Percentiles rank a stretch among this genome's conserved stretches.
phyloP scores from a whole-genome alignment of 106 monocot genomes.

The Acorus calamus region DNA sequence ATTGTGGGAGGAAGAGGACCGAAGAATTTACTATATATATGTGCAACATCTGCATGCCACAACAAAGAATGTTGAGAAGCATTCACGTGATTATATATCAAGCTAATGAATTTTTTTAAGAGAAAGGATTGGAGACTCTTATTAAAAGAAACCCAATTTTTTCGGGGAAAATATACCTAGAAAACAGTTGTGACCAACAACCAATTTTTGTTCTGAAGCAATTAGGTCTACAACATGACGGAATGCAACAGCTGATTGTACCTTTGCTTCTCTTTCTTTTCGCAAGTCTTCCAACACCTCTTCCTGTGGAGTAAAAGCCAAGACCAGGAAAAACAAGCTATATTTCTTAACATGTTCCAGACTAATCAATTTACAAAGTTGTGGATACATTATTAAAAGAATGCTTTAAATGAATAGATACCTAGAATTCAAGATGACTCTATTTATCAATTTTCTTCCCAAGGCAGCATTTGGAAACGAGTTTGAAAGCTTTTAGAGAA shows the following conservation, averaged over 20 bases:
- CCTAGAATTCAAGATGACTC: too few relatives aligned
- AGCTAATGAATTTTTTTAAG: too few relatives aligned
- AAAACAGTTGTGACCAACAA: conserved; percentile 94
- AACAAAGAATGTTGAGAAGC: conserved; percentile 16
- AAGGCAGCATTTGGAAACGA: too few relatives aligned
- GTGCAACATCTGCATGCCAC: conserved; percentile 66
- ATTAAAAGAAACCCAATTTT: not conserved
- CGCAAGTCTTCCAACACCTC: conserved; percentile 50
- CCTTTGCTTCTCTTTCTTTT: conserved; percentile 26
- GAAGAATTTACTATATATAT: conserved; percentile 71
- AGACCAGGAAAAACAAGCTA: too few relatives aligned
- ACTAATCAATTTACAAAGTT: too few relatives aligned
- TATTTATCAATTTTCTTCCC: too few relatives aligned
- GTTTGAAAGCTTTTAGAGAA: too few relatives aligned
- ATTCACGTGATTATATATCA: not conserved
- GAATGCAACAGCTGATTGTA: conserved; percentile 71
- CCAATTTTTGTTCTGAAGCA: conserved; percentile 60
- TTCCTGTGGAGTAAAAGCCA: conserved; percentile 27
- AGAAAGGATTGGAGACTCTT: not conserved
- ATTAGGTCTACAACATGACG: conserved; percentile 92
- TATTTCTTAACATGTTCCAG: too few relatives aligned
- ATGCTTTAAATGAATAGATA: too few relatives aligned
- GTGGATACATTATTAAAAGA: too few relatives aligned
- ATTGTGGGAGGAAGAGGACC: conserved; percentile 79
- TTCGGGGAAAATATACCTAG: conserved; percentile 32